Base-by-base conservation (phyloP, 2,329 filamentous ascomycete genomes). In the Epichloe bromicola region DNA sequence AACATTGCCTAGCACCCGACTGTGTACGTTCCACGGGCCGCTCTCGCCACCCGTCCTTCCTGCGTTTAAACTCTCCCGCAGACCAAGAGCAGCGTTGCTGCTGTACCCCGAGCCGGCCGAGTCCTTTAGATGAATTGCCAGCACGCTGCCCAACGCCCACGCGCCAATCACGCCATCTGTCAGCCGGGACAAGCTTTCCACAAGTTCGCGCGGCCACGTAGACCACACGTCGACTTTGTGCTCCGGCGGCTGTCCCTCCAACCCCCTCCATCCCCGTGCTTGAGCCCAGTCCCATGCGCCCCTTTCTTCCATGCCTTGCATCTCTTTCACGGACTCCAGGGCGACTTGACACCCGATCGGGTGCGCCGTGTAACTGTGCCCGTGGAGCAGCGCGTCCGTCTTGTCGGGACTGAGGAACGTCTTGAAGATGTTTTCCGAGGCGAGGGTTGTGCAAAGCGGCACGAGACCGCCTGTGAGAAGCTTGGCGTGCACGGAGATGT, bases 281-380 rank as follows among this genome's bases (percentile, higher is more conserved):
- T 74, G 76, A 51, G 74, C 80, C 54, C 58, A 69, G 53, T 74
- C 64, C 85, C 84, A 88, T 0, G 67, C 66, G 0, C 76, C 78
- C 0, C 63, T 59, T 1, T 58, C 58, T 3, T 86, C 79, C 70
- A 88, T 76, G 1, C 66, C 60, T 43, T 71, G 63, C 74, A 91
- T 78, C 39, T 73, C 72, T 8, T 66, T 63, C 8, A 94, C 63
- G 1, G 80, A 82, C 48, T 80, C 78, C n/a, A 84, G 72, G 0
- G 85, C 88, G 0, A 94, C 86, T 43, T 84, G 79, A 58, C 87
- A 94, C 0, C 88, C 88, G 1, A 93, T 77, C 0, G 88, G 76
- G 64, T 94, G 87, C 0, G 88, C 88, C 0, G 88, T 94, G 66
- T 94, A 94, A 63, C 86, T 91, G 63, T 94, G 88, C 0, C 88